These are phyloP conservation scores for Phascolomyces articulosus DNA, from an alignment of 371 early-diverging fungal species.

Conservation along the genomic window DNA sequence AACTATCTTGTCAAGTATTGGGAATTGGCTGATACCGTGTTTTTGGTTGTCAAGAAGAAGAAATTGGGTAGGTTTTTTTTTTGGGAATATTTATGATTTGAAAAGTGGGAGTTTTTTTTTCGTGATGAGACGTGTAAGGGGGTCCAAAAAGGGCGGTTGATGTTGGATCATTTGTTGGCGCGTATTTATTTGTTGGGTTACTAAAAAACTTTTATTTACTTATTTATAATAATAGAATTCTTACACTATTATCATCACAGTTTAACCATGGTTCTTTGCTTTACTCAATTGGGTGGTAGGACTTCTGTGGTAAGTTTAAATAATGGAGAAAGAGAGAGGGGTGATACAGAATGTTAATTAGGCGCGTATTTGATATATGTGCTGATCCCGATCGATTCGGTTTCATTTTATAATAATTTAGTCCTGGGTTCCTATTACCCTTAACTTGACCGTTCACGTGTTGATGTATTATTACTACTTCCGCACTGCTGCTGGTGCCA, in stretches of 20 bases:
- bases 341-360: background rate
- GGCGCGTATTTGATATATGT: conserved; percentile 6
- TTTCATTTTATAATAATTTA: conserved; percentile 21
- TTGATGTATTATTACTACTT: conserved; percentile 94
- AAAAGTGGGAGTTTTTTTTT: no score
- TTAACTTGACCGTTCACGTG: conserved; percentile 92
- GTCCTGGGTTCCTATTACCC: conserved; percentile 77
- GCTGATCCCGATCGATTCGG: conserved; percentile 14
- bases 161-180: background rate
- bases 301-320: conserved; percentile 77
- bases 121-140: background rate
- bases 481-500: conserved; percentile 81
- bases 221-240: conserved; percentile 66
- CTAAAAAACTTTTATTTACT: no score
- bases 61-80: conserved; percentile 26
- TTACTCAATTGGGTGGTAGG: conserved; percentile 77
- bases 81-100: background rate
- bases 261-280: conserved; percentile 89
- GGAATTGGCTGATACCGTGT: conserved; percentile 62
- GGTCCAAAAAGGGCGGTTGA: background rate
- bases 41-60: conserved; percentile 38
- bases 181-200: no score
- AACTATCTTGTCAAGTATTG: conserved; percentile 88
- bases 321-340: background rate
- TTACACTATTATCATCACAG: conserved; percentile 92